phyloP scores from a whole-genome alignment of 768 basidiomycete genomes.

The Russula brevipes region DNA sequence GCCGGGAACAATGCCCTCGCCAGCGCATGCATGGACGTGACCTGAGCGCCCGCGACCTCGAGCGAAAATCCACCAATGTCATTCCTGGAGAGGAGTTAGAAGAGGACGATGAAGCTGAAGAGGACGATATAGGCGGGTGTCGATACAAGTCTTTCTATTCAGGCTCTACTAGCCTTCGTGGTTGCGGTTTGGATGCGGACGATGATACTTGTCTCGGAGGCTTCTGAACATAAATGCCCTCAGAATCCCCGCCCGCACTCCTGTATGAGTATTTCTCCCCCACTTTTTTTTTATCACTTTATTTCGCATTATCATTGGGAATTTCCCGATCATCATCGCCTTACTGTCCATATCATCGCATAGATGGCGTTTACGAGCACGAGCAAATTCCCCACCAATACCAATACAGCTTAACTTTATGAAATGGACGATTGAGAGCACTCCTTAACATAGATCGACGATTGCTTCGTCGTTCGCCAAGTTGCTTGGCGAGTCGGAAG shows the following conservation, averaged over 20 bases:
- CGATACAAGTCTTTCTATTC: conserved; percentile 22
- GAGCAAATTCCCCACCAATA: neutral
- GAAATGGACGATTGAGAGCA: neutral
- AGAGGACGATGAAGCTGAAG: conserved; percentile 22
- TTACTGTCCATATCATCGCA: conserved; percentile 4
- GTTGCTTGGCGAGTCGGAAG: too few relatives aligned
- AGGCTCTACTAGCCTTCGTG: conserved; percentile 13
- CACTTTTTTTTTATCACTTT: conserved; percentile 10
- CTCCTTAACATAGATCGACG: too few relatives aligned
- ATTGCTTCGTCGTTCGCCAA: too few relatives aligned
- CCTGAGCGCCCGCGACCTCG: conserved; percentile 12
- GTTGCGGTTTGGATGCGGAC: conserved; percentile 20
- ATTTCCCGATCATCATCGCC: neutral
- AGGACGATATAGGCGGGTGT: conserved; percentile 11
- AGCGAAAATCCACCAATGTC: conserved; percentile 1
- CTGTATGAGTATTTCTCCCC: conserved; percentile 2
- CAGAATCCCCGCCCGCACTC: neutral
- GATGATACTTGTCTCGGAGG: conserved; percentile 26
- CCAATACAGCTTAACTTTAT: conserved; percentile 20
- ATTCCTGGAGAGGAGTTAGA: conserved; percentile 18
- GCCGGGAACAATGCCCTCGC: conserved; percentile 16
- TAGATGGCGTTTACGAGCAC: conserved; percentile 8
- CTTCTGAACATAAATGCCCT: conserved; percentile 12
- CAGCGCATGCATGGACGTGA: conserved; percentile 6
- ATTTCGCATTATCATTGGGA: conserved; percentile 15